These are phyloP conservation scores for Petasospora fabianii DNA, from an alignment of 1,139 yeast species.

Conservation along the genomic window DNA sequence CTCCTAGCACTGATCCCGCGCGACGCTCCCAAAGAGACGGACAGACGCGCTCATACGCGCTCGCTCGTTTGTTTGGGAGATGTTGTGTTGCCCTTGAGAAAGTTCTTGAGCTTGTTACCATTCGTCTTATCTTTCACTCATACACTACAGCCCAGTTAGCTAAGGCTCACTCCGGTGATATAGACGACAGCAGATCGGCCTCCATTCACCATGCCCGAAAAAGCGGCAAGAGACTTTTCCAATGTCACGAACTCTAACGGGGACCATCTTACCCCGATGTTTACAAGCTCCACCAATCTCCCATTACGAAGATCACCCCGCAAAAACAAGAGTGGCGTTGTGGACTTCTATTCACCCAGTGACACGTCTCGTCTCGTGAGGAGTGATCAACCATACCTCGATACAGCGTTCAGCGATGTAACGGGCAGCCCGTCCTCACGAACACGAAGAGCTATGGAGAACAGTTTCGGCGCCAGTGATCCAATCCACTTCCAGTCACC, in stretches of 20 bases:
- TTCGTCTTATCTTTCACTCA: not conserved
- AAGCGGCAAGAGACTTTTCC: not conserved
- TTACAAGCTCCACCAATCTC: not conserved
- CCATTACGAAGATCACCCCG: slow-evolving; percentile 1
- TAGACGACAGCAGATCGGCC: no score
- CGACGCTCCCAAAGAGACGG: no score
- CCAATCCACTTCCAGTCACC: not conserved
- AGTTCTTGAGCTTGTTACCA: no score
- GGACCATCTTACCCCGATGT: not conserved
- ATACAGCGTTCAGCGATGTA: not conserved
- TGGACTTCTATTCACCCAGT: not conserved
- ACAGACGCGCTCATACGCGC: no score
- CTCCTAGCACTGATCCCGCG: no score
- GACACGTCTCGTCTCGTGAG: not conserved
- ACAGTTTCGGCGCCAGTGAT: slow-evolving; percentile 1
- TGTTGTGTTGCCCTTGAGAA: no score
- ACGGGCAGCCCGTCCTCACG: slow-evolving; percentile 8
- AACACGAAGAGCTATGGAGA: slow-evolving; percentile 3
- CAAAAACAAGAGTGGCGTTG: slow-evolving; percentile 1
- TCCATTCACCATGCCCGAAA: not conserved
- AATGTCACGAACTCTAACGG: not conserved
- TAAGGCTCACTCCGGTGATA: no score
- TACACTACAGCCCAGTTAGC: no score
- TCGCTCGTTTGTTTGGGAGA: no score
- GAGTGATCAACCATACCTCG: not conserved